Conservation (phyloP, 2,329 filamentous ascomycete genomes). For the Ophiostoma populinum region DNA sequence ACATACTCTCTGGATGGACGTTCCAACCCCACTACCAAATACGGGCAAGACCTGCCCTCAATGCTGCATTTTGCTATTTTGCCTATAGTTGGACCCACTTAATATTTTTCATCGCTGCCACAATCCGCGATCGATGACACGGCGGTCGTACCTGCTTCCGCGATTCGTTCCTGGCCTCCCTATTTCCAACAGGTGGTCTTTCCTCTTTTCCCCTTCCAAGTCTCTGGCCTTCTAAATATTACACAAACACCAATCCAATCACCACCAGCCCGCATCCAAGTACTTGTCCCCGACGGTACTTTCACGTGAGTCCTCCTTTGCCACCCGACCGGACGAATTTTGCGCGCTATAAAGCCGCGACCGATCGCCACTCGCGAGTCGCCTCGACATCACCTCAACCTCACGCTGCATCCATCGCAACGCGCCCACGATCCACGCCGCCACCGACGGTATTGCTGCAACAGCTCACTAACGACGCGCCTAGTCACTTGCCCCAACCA, state of each 20-base stretch:
- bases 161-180: background rate
- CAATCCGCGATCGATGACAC: background rate
- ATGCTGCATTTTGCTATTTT: background rate
- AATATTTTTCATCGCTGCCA: constrained; percentile 1
- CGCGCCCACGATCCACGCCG: too few relatives aligned
- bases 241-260: too few relatives aligned
- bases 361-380: too few relatives aligned
- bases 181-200: background rate
- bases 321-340: too few relatives aligned
- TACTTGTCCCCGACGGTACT: too few relatives aligned
- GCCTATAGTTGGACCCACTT: background rate
- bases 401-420: too few relatives aligned
- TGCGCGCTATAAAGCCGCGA: too few relatives aligned
- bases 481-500: background rate
- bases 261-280: background rate
- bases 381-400: too few relatives aligned
- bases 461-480: background rate
- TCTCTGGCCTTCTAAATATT: too few relatives aligned
- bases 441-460: too few relatives aligned
- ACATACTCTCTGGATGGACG: too few relatives aligned
- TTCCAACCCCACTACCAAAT: background rate
- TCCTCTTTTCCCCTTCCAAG: background rate
- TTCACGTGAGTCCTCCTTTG: too few relatives aligned
- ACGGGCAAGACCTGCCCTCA: constrained; percentile 1
- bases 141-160: constrained; percentile 6